Percentiles rank a stretch among this genome's conserved stretches.
Conservation (phyloP, 306 rosid genomes). For the Carpinus viminea region DNA sequence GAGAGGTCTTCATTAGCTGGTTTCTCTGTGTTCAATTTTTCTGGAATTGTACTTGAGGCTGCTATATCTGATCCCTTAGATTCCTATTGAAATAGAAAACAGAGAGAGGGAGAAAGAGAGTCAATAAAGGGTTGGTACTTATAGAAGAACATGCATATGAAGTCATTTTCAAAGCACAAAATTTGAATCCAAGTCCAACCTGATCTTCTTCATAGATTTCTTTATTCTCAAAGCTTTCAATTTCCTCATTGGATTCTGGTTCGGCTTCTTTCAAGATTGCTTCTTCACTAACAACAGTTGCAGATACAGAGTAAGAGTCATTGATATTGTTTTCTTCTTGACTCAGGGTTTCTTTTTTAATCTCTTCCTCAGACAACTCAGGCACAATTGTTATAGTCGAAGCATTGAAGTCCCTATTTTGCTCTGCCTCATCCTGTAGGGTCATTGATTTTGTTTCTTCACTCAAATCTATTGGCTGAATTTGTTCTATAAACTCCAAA, state of each 20-base stretch:
- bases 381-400: conserved; percentile 8
- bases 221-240: no score
- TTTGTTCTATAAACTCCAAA: conserved; percentile 25
- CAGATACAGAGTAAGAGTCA: neutral
- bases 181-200: no score
- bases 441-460: conserved; percentile 15
- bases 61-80: neutral
- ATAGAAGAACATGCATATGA: no score
- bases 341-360: conserved; percentile 1
- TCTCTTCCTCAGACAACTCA: conserved; percentile 9
- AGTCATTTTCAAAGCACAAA: no score
- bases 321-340: conserved; percentile 1
- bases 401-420: conserved; percentile 7
- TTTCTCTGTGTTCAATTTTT: conserved; percentile 16
- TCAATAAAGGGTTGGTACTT: no score
- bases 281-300: no score
- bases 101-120: no score
- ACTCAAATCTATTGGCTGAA: conserved; percentile 9
- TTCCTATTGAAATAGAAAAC: neutral
- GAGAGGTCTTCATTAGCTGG: conserved; percentile 23
- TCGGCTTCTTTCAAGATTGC: no score
- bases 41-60: conserved; percentile 13
- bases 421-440: conserved; percentile 19
- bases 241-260: no score
- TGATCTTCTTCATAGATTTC: no score